These are phyloP conservation scores for Posidonia australis DNA, from an alignment of 106 monocot species.

Conservation along the genomic window DNA sequence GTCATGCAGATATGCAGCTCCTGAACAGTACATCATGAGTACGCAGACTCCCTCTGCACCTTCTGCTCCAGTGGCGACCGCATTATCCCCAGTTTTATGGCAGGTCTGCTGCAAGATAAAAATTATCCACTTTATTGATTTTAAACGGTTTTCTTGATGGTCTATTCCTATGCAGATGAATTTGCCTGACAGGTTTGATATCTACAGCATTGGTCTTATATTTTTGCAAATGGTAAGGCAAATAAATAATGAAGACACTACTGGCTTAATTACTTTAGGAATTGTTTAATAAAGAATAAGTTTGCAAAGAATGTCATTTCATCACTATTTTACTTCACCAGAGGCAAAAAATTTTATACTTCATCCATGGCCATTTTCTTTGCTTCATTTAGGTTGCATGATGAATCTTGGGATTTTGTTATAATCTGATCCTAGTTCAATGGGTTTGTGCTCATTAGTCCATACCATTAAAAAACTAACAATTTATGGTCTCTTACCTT, in stretches of 20 bases:
- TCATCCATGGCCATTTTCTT: too few relatives aligned
- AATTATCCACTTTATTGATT: not conserved
- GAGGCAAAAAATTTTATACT: too few relatives aligned
- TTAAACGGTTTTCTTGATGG: not conserved
- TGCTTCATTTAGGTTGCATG: too few relatives aligned
- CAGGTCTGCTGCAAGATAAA: constrained; percentile 36
- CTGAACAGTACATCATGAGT: constrained; percentile 98
- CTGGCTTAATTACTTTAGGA: too few relatives aligned
- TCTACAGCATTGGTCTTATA: constrained; percentile 92
- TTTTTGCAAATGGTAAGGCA: constrained; percentile 80
- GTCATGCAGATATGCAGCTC: constrained; percentile 71
- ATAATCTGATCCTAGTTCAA: too few relatives aligned
- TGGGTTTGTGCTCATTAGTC: too few relatives aligned
- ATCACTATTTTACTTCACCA: too few relatives aligned
- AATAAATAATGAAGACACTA: not conserved
- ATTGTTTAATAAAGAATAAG: too few relatives aligned
- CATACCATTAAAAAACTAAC: too few relatives aligned
- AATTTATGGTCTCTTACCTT: too few relatives aligned
- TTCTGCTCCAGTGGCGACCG: constrained; percentile 78
- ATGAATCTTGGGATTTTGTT: too few relatives aligned
- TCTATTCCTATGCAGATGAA: constrained; percentile 52
- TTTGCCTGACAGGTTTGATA: constrained; percentile 92
- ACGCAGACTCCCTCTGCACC: constrained; percentile 94
- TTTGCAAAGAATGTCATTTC: too few relatives aligned
- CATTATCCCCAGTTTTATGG: constrained; percentile 90